Evolutionary conservation across 1,284 basidiomycete genomes (phyloP), one percentile per base, ranked within the genome.

Genomic region (Cryptococcus maquisensis): DNA sequence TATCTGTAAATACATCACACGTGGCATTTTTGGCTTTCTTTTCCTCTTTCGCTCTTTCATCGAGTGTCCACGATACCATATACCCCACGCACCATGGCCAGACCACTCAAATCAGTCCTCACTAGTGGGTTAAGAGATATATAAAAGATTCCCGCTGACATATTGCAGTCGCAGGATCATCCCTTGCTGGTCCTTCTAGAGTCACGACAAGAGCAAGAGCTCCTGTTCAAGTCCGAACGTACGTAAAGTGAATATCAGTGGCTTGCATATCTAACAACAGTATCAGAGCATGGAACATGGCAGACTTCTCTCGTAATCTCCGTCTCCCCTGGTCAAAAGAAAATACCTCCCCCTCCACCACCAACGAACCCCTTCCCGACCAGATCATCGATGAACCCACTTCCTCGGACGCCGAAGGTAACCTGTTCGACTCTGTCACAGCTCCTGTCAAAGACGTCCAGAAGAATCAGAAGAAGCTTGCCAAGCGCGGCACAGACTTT

Each of bases 161-260:
- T n/a, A 18, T 20, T 38, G 12, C 49, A 61, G 60, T 61, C 21
- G 51, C 56, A 18, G 56, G 58, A 39, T 39, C 55, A n/a, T 54
- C 52, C 13, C 48, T 56, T 13, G 56, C 60, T 44, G 60, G 60
- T 16, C 60, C 60, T 15, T 62, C 60, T 6, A 45, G 54, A 36
- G 18, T 52, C 23, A 13, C 16, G 42, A 16, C 15, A 38, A 16
- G 43, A 49, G n/a, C 44, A 41, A 32, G 28, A 32, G 7, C 28
- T 49, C 15, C 47, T 45, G 42, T 18, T 20, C 57, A 59, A 37
- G 53, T 55, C 21, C 32, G 57, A 55, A 59, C 53, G 57, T 59
- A 12, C 21, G 37, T 50, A 16, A 12, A 13, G 4, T 28, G 26
- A 38, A 39, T 12, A 18, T 48, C 6, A 21, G 12, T 12, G 50